These are phyloP conservation scores for Limonium bicolor DNA, from an alignment of 148 eudicot genomes.

Conservation along the genomic window DNA sequence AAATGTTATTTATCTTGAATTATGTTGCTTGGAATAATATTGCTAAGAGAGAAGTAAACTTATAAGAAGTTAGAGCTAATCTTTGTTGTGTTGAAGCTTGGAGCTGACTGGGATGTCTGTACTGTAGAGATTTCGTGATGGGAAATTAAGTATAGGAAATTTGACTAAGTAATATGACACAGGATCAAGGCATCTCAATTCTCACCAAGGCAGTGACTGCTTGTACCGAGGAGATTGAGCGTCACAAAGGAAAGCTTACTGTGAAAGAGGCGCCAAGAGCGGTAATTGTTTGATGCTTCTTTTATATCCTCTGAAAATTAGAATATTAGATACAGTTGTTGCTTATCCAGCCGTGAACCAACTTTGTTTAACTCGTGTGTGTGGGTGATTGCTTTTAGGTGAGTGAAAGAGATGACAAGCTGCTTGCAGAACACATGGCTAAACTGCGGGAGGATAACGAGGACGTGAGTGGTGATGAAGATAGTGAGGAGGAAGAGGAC, in stretches of 20 bases:
- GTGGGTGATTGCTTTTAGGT: too few species aligned
- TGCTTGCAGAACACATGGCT: conserved; percentile 47
- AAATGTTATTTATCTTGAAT: too few species aligned
- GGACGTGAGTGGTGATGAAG: conserved; percentile 66
- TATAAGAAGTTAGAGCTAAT: too few species aligned
- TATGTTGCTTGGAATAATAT: too few species aligned
- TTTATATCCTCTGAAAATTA: neutral
- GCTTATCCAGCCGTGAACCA: neutral
- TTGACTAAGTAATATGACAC: too few species aligned
- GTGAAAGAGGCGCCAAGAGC: conserved; percentile 93
- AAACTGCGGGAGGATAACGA: conserved; percentile 35
- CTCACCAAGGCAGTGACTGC: conserved; percentile 71
- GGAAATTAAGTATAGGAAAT: too few species aligned
- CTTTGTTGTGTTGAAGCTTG: too few species aligned
- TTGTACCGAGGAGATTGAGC: conserved; percentile 64
- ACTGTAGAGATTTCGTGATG: too few species aligned
- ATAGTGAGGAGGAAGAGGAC: conserved; percentile 68
- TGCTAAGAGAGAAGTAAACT: too few species aligned
- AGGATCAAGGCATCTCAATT: conserved; percentile 88
- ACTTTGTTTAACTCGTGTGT: neutral
- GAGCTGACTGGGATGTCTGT: too few species aligned
- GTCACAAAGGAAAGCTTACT: conserved; percentile 71
- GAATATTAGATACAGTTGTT: too few species aligned
- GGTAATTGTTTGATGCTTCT: conserved; percentile 20
- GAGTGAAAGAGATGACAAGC: conserved; percentile 77